phyloP scores from a whole-genome alignment of 192 early-diverging fungal species.

The Coemansia javaensis region DNA sequence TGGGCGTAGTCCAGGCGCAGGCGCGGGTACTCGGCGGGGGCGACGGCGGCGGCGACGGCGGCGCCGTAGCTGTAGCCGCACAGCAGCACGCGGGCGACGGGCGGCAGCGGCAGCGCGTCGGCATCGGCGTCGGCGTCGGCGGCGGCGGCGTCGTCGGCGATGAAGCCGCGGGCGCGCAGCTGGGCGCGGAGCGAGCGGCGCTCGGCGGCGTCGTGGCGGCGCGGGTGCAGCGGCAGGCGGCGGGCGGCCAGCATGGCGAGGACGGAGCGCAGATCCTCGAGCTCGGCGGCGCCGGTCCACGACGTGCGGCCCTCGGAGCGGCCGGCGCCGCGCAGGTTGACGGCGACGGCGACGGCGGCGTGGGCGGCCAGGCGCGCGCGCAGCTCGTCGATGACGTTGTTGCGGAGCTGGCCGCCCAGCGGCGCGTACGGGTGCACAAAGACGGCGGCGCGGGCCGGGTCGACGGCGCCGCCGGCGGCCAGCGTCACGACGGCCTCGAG shows the following conservation, averaged over 20 bases:
- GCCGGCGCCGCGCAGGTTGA: conserved; percentile 51
- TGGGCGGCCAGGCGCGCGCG: conserved; percentile 9
- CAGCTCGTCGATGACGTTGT: conserved; percentile 47
- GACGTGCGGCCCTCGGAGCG: conserved; percentile 47
- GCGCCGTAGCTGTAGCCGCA: conserved; percentile 52
- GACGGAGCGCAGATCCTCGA: conserved; percentile 42
- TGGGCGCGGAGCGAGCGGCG: conserved; percentile 18
- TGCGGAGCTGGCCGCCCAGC: conserved; percentile 44
- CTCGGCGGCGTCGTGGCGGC: conserved; percentile 17
- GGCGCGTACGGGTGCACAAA: conserved; percentile 46
- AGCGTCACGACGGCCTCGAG: conserved; percentile 33
- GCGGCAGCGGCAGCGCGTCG: conserved; percentile 36
- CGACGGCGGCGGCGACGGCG: conserved; percentile 24
- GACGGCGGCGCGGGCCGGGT: conserved; percentile 19
- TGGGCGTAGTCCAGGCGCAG: conserved; percentile 43
- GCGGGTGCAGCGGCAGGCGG: conserved; percentile 29
- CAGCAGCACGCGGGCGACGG: conserved; percentile 19
- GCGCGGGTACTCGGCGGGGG: conserved; percentile 26
- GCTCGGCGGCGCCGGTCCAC: conserved; percentile 45
- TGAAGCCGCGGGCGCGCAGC: conserved; percentile 39
- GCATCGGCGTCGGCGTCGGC: conserved; percentile 7
- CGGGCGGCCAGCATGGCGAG: conserved; percentile 25
- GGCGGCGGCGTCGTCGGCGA: conserved; percentile 3
- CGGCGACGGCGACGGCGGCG: conserved; percentile 22
- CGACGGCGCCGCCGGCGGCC: not conserved